Conservation (phyloP, 2,329 filamentous ascomycete genomes). For the Hysterium pulicare region DNA sequence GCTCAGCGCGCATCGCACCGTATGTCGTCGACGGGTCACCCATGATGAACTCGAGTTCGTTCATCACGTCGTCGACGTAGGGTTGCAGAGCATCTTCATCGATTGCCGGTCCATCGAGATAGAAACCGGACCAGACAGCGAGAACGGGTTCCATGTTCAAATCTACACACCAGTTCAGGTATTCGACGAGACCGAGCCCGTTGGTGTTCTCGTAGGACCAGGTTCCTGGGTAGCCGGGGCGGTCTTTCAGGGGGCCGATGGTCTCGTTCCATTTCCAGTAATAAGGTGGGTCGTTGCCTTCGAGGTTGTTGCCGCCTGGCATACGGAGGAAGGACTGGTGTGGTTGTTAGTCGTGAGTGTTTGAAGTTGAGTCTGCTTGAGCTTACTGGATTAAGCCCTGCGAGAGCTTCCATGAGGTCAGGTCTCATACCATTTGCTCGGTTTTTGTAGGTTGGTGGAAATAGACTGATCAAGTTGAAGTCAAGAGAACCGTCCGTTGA, state of each 20-base stretch:
- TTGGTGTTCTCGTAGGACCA: constrained; percentile 45
- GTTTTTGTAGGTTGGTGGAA: constrained; percentile 54
- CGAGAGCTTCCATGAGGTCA: constrained; percentile 48
- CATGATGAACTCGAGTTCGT: constrained; percentile 13
- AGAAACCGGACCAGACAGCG: constrained; percentile 37
- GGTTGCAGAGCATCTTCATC: constrained; percentile 31
- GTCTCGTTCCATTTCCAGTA: constrained; percentile 45
- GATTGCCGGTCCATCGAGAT: constrained; percentile 36
- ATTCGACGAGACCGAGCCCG: constrained; percentile 37
- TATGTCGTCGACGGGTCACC: constrained; percentile 12
- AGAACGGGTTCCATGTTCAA: constrained; percentile 38
- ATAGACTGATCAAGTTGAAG: constrained; percentile 53
- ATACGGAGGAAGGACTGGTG: constrained; percentile 45
- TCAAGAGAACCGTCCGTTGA: constrained; percentile 19
- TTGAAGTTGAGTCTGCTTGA: not conserved
- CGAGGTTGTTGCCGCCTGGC: constrained; percentile 51
- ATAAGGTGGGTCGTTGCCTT: constrained; percentile 23
- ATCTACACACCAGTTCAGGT: constrained; percentile 41
- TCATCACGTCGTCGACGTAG: constrained; percentile 20
- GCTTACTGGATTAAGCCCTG: constrained; percentile 37
- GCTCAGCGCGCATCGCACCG: constrained; percentile 13
- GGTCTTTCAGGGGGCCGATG: constrained; percentile 35
- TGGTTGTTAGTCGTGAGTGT: not conserved
- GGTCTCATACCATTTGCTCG: constrained; percentile 50
- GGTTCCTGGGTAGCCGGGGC: constrained; percentile 45